Base-by-base conservation (phyloP, 441 rosid genomes). In the Populus trichocarpa region DNA sequence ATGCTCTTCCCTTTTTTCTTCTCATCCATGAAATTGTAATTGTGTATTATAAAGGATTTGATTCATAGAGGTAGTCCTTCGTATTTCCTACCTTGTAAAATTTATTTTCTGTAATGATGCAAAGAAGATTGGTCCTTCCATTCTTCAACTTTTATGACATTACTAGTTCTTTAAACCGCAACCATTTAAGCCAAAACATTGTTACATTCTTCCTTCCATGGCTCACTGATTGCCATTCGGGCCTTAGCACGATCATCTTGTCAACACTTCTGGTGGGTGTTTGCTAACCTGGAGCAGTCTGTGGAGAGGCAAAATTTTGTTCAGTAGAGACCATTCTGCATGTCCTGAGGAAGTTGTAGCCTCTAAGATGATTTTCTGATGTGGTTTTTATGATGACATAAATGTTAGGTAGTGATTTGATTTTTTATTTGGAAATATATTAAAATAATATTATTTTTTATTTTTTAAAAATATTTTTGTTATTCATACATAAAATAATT, bases 41-140 rank as follows among this genome's bases (percentile, higher is more conserved):
- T 74, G 78, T 89, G 86, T 84, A 84, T 75, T 82, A 81, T 86
- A 87, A 77, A 75, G 81, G 77, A 79, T 81, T 46, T 82, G 67
- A 83, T 78, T 75, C 75, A 82, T 81, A 82, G 72, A 78, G 71
- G 74, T 83, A 75, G 73, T 75, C 77, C 61, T 18, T 53, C 67
- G 77, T 79, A 74, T 80, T 82, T 75, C 72, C 71, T 73, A 78
- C 46, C 76, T 30, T 59, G 80, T 76, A 70, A 67, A 75, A 77
- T 74, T 80, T 77, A 46, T 77, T 71, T 72, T 32, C 13, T 83
- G 84, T 79, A 80, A 83, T 77, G 77, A 73, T 79, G 80, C 77
- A 73, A 78, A 76, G 82, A 73, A 75, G 28, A 22, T 69, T 20
- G 42, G 20, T 69, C 75, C 68, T 81, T 78, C 86, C 8, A 69